A percentile compares a stretch with the other conserved stretches of the same genome.
Evolutionary conservation across 495 filamentous ascomycete genomes (phyloP).

Genomic region (Pseudotulostoma volvatum): DNA sequence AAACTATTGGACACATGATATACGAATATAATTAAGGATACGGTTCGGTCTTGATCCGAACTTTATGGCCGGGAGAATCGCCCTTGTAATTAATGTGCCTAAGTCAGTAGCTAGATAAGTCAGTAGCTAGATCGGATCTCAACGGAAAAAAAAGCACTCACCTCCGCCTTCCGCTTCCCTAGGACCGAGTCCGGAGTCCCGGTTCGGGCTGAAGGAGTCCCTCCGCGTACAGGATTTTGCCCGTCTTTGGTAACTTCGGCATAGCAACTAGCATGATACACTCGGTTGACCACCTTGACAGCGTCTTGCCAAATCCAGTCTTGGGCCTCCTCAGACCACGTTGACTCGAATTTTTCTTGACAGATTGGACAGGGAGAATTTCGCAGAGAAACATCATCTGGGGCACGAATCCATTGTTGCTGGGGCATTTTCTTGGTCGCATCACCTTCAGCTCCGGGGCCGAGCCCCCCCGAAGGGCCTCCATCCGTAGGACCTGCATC

Average conservation of each 20-base stretch:
- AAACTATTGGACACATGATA: too few species aligned
- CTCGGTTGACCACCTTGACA: constrained; percentile 53
- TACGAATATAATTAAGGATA: too few species aligned
- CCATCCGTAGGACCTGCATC: constrained; percentile 31
- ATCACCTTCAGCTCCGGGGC: constrained; percentile 17
- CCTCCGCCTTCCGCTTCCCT: constrained; percentile 66
- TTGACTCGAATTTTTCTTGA: constrained; percentile 80
- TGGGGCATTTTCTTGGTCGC: constrained; percentile 41
- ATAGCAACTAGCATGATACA: constrained; percentile 84
- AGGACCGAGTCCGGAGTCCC: constrained; percentile 50
- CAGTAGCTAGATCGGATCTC: constrained; percentile 3
- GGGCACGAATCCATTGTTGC: constrained; percentile 64
- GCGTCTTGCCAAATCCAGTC: constrained; percentile 97
- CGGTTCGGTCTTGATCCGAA: constrained; percentile 29
- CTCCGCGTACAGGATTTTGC: constrained; percentile 18
- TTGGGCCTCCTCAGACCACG: constrained; percentile 78
- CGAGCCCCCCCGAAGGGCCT: constrained; percentile 20
- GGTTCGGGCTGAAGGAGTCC: constrained; percentile 25
- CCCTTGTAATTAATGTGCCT: constrained; percentile 13
- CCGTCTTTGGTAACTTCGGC: constrained; percentile 61
- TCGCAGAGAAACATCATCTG: constrained; percentile 52
- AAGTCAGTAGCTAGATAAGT: too few species aligned
- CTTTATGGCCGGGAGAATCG: constrained; percentile 24
- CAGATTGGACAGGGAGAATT: constrained; percentile 78
- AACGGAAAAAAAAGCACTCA: constrained; percentile 10